Conservation (phyloP, 805 yeast species). For the Candida sanyiensis region DNA sequence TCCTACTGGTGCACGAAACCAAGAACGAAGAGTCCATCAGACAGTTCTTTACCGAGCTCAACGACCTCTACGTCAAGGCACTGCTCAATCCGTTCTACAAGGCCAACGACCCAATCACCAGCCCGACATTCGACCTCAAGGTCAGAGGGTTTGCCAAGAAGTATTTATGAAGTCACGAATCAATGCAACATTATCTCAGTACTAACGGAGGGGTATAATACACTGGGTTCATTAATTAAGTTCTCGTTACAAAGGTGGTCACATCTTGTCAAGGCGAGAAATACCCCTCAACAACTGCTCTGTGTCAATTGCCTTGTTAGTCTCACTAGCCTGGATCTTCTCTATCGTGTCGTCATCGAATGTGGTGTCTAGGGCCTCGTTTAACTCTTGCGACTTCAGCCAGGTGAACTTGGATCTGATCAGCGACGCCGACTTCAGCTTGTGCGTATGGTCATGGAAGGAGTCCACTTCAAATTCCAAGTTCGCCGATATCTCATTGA, state of each 20-base stretch:
- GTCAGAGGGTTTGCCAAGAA: slow-evolving; percentile 70
- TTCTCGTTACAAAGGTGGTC: background rate
- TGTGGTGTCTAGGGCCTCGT: slow-evolving; percentile 38
- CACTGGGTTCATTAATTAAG: background rate
- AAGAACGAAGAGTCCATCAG: slow-evolving; percentile 65
- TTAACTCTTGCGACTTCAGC: slow-evolving; percentile 39
- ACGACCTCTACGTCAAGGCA: slow-evolving; percentile 84
- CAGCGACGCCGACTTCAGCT: slow-evolving; percentile 19
- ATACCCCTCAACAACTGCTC: slow-evolving; percentile 32
- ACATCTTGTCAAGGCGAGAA: slow-evolving; percentile 22
- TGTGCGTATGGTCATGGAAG: slow-evolving; percentile 19
- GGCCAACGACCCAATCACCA: slow-evolving; percentile 66
- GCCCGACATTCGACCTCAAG: slow-evolving; percentile 69
- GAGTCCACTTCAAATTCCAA: slow-evolving; percentile 20
- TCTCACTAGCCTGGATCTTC: slow-evolving; percentile 15
- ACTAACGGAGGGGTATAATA: background rate
- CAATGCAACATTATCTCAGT: background rate
- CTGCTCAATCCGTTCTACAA: slow-evolving; percentile 82
- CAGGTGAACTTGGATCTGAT: slow-evolving; percentile 24
- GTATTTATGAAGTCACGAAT: slow-evolving; percentile 44
- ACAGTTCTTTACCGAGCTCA: slow-evolving; percentile 78
- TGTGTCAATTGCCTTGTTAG: slow-evolving; percentile 27
- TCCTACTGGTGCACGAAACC: slow-evolving; percentile 61
- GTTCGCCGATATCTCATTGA: slow-evolving; percentile 11
- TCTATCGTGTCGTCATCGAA: slow-evolving; percentile 36